Conservation (phyloP, 2,329 filamentous ascomycete genomes). For the Aspergillus piperis region DNA sequence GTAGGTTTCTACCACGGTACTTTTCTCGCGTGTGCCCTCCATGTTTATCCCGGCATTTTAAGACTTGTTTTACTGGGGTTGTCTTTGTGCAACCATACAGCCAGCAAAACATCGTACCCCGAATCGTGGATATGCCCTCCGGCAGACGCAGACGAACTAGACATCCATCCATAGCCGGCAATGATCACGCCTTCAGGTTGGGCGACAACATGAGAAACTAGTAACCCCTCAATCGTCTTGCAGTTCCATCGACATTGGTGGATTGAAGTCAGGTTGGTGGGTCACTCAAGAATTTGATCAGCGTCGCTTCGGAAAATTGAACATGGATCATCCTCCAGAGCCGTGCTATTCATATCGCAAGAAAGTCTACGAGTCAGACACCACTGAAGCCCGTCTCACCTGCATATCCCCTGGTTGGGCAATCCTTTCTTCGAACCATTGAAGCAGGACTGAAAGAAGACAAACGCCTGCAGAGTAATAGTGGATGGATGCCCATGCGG, state of each 20-base stretch:
- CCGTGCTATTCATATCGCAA: neutral
- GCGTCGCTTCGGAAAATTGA: neutral
- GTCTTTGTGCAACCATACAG: neutral
- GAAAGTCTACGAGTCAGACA: neutral
- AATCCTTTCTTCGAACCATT: neutral
- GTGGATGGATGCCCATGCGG: too few relatives aligned
- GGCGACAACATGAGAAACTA: too few relatives aligned
- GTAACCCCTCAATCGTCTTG: too few relatives aligned
- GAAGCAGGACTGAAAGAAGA: neutral
- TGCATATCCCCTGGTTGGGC: neutral
- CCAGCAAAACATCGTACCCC: too few relatives aligned
- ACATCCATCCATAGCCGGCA: too few relatives aligned
- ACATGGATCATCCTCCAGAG: neutral
- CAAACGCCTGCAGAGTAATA: too few relatives aligned
- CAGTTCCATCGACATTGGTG: neutral
- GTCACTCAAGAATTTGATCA: constrained; percentile 1
- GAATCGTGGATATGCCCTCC: neutral
- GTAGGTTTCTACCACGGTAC: neutral
- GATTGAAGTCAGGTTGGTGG: neutral
- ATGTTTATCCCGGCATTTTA: neutral
- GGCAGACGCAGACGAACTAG: neutral
- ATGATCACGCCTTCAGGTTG: too few relatives aligned
- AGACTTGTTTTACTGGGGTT: neutral
- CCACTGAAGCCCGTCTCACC: neutral
- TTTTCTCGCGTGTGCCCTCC: neutral